Base-by-base conservation (phyloP, 2,329 filamentous ascomycete genomes). In the Colletotrichum navitas region DNA sequence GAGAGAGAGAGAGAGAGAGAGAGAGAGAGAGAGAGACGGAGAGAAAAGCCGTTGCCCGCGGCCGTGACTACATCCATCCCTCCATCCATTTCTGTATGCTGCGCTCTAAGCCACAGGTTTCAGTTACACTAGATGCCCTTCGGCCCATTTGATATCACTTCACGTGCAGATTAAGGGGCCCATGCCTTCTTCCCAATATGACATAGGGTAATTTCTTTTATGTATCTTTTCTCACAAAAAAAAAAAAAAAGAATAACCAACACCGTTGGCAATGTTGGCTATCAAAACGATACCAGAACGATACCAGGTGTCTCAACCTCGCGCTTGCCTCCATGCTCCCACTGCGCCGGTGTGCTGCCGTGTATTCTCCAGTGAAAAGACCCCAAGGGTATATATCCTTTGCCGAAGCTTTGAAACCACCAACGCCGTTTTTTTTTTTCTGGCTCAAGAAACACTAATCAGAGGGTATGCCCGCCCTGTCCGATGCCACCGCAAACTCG, bases 311-410 rank as follows among this genome's bases (percentile, higher is more conserved):
- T n/a, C 43, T 47, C 32, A 34, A 49, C 26, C 41, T 61, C n/a
- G 11, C 58, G 21, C 24, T n/a, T 26, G 39, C 43, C 56, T 36
- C 58, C 43, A 36, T 61, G 32, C 41, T 61, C 43, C 58, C 29
- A 16, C 58, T 49, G 29, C 58, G 29, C 58, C 58, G 14, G 41
- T 61, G 41, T 49, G 29, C 43, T 49, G 32, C 58, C 43, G 21
- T 47, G 26, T 45, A 60, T 47, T 49, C n/a, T 26, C 58, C 58
- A 21, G 43, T 61, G 58, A 61, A 61, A 61, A 34, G 43, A 61
- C 43, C 41, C 58, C 58, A 61, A 49, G 58, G 58, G 58, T 61
- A 61, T 61, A 32, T 61, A n/a, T 60, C 41, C 41, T 61, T 45
- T 61, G 58, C 43, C 43, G 29, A 61, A 49, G 41, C 41, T 61